Base-by-base conservation (phyloP, 495 filamentous ascomycete species). In the Penicillium salamii region DNA sequence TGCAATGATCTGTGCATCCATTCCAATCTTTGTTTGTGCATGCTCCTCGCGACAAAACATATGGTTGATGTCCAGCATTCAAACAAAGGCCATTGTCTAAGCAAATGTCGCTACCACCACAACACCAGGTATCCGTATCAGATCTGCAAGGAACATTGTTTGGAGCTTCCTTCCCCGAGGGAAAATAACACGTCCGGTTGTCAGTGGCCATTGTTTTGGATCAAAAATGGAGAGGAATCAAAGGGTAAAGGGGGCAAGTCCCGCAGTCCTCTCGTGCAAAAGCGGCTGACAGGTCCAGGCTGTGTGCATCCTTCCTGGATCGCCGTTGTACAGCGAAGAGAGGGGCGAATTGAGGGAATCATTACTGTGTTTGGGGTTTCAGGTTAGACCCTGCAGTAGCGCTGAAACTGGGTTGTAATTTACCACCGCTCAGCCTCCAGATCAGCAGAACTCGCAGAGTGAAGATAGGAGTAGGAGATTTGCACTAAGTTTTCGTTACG, bases 21-120 rank as follows among this genome's bases (percentile, higher is more conserved):
- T 0, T 11, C 39, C 39, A 42, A 24, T n/a, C 23, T 42, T 42
- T 28, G 8, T 23, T 42, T 42, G 39, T 42, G 39, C 39, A 42
- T 42, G 39, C 12, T 17, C 39, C 39, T 8, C 39, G 39, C n/a
- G 39, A 42, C 24, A 42, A 17, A 1, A 42, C 6, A 28, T 42
- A 42, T 17, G 39, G 39, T 28, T 42, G 39, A 14, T 42, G 39
- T 17, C 39, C 39, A 7, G 39, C 39, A 13, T 42, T 42, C 8
- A 42, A 23, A 42, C 39, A 42, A 5, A 42, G 39, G 3, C 39
- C 39, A 23, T 42, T 42, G 39, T 42, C 39, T 17, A 42, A 11
- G 9, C 39, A 42, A 5, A 42, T 7, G 12, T 42, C 39, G 5
- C 2, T 29, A 1, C 8, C 8, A 17, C 39, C 39, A 29, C 39